These are phyloP conservation scores for Volvox carteri DNA, from an alignment of 163 green algal species.

Conservation along the genomic window DNA sequence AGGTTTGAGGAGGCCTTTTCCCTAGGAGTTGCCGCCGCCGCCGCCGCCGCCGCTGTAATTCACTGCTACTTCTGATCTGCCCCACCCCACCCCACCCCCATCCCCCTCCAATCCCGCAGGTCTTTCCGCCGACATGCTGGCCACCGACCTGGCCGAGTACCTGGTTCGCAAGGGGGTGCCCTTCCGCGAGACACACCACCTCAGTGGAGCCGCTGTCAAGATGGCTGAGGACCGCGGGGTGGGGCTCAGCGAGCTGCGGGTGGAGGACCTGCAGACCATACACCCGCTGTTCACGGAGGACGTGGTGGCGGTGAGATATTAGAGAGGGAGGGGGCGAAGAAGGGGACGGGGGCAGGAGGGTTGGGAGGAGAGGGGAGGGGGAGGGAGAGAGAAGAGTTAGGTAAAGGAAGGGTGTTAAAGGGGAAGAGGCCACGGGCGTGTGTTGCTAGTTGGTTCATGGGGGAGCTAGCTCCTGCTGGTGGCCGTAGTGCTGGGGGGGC, in stretches of 20 bases:
- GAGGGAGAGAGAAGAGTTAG: too few relatives aligned
- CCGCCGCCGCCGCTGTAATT: too few relatives aligned
- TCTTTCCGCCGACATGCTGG: slow-evolving; percentile 96
- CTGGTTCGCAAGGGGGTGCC: slow-evolving; percentile 84
- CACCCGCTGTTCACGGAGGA: slow-evolving; percentile 94
- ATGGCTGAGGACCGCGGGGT: slow-evolving; percentile 91
- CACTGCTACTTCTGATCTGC: neutral
- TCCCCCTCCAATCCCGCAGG: slow-evolving; percentile 45
- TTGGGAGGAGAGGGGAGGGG: neutral
- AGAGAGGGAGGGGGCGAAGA: neutral
- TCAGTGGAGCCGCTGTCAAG: slow-evolving; percentile 93
- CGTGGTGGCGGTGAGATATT: slow-evolving; percentile 85
- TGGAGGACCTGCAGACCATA: slow-evolving; percentile 88
- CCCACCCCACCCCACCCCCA: neutral
- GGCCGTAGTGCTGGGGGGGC: neutral
- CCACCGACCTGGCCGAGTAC: slow-evolving; percentile 96
- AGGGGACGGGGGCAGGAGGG: neutral
- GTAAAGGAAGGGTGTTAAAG: neutral
- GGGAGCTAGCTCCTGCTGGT: too few relatives aligned
- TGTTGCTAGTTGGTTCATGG: neutral
- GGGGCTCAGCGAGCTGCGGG: slow-evolving; percentile 85
- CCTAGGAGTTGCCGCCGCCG: too few relatives aligned
- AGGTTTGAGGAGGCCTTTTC: too few relatives aligned
- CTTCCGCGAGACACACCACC: slow-evolving; percentile 92
- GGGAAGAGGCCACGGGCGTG: neutral